Base-by-base conservation (phyloP, 805 yeast species). In the Ogataea pilisensis region DNA sequence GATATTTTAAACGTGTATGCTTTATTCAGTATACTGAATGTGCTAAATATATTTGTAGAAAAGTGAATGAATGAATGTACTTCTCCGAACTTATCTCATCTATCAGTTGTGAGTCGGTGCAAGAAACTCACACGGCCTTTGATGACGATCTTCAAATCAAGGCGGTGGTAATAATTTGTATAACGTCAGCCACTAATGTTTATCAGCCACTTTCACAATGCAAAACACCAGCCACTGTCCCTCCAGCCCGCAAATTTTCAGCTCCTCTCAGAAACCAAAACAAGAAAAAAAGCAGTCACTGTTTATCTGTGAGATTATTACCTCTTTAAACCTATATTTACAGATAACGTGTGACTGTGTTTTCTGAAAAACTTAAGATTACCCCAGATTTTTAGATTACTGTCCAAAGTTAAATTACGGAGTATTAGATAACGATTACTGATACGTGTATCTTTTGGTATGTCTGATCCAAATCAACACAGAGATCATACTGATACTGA, bases 311-410 rank as follows among this genome's bases (percentile, higher is more conserved):
- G n/a, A 22, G 30, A 37, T 34, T 35, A 39, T 37, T 46, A 42
- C 45, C 50, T 37, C 19, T 42, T 45, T 45, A 33, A 35, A 28
- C 33, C 39, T 32, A 19, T 21, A 13, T 9, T 27, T 27, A 27
- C 27, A 22, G n/a, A n/a, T 17, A 26, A 34, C 36, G 39, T 49
- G 54, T 50, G 54, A 50, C 54, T 50, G 54, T 47, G 48, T 50
- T 50, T 50, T 47, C 30, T 21, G 44, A 49, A 49, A 49, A 39
- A 49, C 35, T 37, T n/a, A 42, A 18, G 29, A 8, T 35, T 42
- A 45, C 51, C 54, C 54, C 54, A 41, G 51, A 47, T 45, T 43
- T 45, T 35, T n/a, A n/a, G 9, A 25, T 37, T 42, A n/a, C n/a
- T n/a, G n/a, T n/a, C n/a, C n/a, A n/a, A n/a, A n/a, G n/a, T n/a